phyloP scores from a whole-genome alignment of 176 grass and related monocot species.

The Oryza glumipatula region DNA sequence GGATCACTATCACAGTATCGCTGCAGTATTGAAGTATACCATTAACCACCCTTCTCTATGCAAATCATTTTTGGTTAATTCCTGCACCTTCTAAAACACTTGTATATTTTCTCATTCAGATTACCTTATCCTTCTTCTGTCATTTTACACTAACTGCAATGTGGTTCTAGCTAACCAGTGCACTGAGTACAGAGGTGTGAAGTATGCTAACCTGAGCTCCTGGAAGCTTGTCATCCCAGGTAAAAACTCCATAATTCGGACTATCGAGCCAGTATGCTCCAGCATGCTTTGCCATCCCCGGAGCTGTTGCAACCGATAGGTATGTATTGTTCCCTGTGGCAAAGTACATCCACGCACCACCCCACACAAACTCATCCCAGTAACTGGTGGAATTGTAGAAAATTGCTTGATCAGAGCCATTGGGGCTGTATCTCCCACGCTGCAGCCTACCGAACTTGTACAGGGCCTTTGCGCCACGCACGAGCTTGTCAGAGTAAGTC shows the following conservation, averaged over 20 bases:
- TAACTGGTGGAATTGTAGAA: constrained; percentile 96
- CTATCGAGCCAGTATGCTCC: constrained; percentile 74
- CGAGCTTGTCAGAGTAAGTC: constrained; percentile 83
- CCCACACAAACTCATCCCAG: constrained; percentile 96
- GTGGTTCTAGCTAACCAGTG: constrained; percentile 3
- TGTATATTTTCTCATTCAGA: background rate
- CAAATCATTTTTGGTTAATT: background rate
- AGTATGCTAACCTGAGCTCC: constrained; percentile 72
- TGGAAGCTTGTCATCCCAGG: constrained; percentile 95
- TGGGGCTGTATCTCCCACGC: constrained; percentile 70
- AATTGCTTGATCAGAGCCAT: constrained; percentile 68
- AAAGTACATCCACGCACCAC: constrained; percentile 87
- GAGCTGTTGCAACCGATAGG: constrained; percentile 70
- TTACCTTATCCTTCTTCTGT: constrained; percentile 8
- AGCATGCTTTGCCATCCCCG: constrained; percentile 84
- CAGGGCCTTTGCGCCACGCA: constrained; percentile 72
- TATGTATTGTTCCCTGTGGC: constrained; percentile 89
- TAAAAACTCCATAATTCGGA: constrained; percentile 87
- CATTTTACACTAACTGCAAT: constrained; percentile 23
- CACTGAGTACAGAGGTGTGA: constrained; percentile 19
- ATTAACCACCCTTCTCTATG: background rate
- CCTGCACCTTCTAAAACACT: background rate
- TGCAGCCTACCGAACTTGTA: constrained; percentile 80
- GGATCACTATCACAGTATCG: constrained; percentile 9
- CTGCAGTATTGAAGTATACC: constrained; percentile 14